Base-by-base conservation (phyloP, 805 yeast genomes). In the Nakazawaea molendinolei region DNA sequence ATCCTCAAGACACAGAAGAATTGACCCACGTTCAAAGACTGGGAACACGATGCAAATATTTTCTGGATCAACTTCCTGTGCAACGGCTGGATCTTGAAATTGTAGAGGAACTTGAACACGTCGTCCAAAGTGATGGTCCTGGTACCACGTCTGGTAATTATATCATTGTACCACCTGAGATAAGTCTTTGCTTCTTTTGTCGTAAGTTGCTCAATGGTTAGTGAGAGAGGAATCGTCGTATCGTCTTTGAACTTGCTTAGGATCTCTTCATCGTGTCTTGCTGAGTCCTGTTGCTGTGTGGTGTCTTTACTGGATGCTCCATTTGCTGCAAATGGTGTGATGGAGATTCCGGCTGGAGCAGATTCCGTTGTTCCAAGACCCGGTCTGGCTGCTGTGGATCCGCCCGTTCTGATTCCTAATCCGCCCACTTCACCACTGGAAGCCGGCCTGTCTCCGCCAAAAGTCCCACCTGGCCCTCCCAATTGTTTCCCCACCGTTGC, bases 131-230 rank as follows among this genome's bases (percentile, higher is more conserved):
- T 67, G 6, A 90, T 76, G 22, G 84, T 60, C 42, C 79, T 69
- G 28, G 78, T 69, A 25, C 78, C 77, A 44, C 82, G 81, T 36
- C 89, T 71, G 30, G 83, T 69, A 24, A 83, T 70, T 22, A 90
- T 75, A 50, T 86, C 89, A 46, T 86, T 81, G 56, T 89, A 90
- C 98, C 98, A 90, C 45, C 96, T 67, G 47, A 90, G 73, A 56
- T 90, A 90, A 1, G 96, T 83, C 49, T 80, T 76, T 9, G 77
- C 72, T 56, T 90, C 98, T 39, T 81, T 83, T 14, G 69, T 68
- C 0, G 95, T 72, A 31, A 90, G 67, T 40, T 86, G 86, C 31
- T 69, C 72, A 1, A 74, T 69, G 1, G 79, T 65, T n/a, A 84
- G 58, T 2, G 86, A 74, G 34, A 83, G 56, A 0, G 89, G 86